Evolutionary conservation across 169 alveolate species (phyloP).

Genomic region (Besnoitia besnoiti): DNA sequence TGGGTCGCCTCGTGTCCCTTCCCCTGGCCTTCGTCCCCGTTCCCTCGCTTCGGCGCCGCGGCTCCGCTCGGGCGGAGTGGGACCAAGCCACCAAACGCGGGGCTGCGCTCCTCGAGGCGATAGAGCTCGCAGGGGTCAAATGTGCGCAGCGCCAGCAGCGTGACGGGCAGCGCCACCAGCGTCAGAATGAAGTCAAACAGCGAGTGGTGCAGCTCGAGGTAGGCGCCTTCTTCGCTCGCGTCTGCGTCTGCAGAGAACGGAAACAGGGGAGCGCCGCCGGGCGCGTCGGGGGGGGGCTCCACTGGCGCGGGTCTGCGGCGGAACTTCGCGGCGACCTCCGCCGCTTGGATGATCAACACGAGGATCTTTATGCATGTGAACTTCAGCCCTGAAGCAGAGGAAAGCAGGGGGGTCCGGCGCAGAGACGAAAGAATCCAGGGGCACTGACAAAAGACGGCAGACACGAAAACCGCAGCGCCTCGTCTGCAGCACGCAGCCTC

Average conservation of each 20-base stretch:
- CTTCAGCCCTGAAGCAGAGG: constrained; percentile 13
- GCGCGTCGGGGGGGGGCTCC: neutral
- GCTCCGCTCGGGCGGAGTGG: too few relatives aligned
- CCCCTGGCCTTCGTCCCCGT: neutral
- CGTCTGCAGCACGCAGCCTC: too few relatives aligned
- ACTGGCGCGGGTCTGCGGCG: too few relatives aligned
- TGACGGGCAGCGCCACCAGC: neutral
- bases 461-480: too few relatives aligned
- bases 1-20: too few relatives aligned
- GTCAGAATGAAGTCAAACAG: neutral
- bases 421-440: too few relatives aligned
- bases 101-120: neutral
- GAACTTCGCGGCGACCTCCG: constrained; percentile 30
- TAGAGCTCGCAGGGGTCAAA: neutral
- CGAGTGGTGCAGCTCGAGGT: neutral
- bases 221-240: neutral
- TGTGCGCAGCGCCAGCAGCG: neutral
- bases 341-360: neutral
- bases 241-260: neutral
- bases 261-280: neutral
- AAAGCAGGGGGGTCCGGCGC: too few relatives aligned
- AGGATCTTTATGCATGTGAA: constrained; percentile 1
- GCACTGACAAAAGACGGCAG: too few relatives aligned
- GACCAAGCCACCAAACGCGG: neutral
- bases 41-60: neutral